Percentiles rank a stretch among this genome's conserved stretches.
These are phyloP conservation scores for Mycena haematopus DNA, from an alignment of 768 basidiomycete species.

Conservation along the genomic window DNA sequence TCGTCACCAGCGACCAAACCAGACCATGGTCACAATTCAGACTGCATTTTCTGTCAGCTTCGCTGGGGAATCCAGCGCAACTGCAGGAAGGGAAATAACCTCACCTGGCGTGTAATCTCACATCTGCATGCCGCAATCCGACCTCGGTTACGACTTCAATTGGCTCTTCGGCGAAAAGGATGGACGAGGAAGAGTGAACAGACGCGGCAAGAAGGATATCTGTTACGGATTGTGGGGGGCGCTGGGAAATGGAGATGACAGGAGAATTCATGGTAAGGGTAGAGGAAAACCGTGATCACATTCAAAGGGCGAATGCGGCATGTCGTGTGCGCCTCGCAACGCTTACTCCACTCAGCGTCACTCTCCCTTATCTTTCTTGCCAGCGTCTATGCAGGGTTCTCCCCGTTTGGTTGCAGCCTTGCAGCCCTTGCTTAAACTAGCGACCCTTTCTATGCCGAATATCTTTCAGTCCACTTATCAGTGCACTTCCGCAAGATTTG, in stretches of 20 bases:
- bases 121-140: conserved; percentile 62
- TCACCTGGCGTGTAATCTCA: conserved; percentile 75
- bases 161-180: conserved; percentile 36
- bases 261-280: conserved; percentile 17
- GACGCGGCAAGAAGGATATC: conserved; percentile 23
- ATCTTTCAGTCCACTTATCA: too few species aligned
- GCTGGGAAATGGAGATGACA: conserved; percentile 12
- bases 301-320: neutral
- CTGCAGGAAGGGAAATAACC: conserved; percentile 40
- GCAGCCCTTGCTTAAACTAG: neutral
- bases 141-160: conserved; percentile 58
- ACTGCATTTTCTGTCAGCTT: conserved; percentile 43
- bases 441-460: neutral
- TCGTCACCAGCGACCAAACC: conserved; percentile 37
- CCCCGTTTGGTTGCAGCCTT: conserved; percentile 10
- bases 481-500: too few species aligned
- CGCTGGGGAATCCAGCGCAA: conserved; percentile 41
- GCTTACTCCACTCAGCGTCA: neutral
- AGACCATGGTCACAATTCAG: conserved; percentile 43
- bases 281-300: neutral
- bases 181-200: conserved; percentile 30
- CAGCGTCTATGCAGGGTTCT: conserved; percentile 11
- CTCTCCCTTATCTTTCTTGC: neutral
- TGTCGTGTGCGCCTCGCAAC: conserved; percentile 7
- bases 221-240: conserved; percentile 11